Conservation (phyloP, 192 early-diverging fungal genomes). For the Rhizophagus sp. region DNA sequence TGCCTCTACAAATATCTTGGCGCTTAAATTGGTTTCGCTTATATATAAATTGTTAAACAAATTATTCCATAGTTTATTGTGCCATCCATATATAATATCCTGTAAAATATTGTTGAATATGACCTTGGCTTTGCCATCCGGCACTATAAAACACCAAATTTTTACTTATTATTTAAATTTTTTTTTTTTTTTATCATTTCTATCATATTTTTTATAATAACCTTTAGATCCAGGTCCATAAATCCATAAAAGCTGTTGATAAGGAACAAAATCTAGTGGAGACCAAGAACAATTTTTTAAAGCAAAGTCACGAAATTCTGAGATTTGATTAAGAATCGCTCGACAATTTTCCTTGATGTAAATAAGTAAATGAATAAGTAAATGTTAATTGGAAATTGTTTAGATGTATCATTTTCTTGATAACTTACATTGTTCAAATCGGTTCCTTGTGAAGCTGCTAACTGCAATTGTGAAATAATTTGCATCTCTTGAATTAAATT, state of each 20-base stretch:
- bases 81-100: slow-evolving; percentile 53
- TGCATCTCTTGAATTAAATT: slow-evolving; percentile 54
- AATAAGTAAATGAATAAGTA: not conserved
- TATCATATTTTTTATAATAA: not conserved
- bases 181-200: too few species aligned
- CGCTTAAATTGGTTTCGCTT: not conserved
- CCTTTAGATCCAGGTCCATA: slow-evolving; percentile 42
- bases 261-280: slow-evolving; percentile 63
- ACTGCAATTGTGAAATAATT: slow-evolving; percentile 41
- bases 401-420: not conserved
- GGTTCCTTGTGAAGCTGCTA: not conserved
- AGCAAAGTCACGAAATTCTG: slow-evolving; percentile 40
- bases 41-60: slow-evolving; percentile 40
- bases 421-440: slow-evolving; percentile 6
- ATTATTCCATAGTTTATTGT: slow-evolving; percentile 53
- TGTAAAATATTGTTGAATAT: slow-evolving; percentile 49
- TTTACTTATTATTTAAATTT: not conserved
- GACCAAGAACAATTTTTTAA: slow-evolving; percentile 53
- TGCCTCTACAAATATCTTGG: not conserved
- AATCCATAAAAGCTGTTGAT: slow-evolving; percentile 68
- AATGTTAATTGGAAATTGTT: not conserved
- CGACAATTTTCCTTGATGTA: not conserved
- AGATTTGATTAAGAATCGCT: slow-evolving; percentile 37
- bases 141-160: slow-evolving; percentile 17
- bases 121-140: slow-evolving; percentile 36